Conservation (phyloP, 1,284 basidiomycete species). For the Irpex sp. region DNA sequence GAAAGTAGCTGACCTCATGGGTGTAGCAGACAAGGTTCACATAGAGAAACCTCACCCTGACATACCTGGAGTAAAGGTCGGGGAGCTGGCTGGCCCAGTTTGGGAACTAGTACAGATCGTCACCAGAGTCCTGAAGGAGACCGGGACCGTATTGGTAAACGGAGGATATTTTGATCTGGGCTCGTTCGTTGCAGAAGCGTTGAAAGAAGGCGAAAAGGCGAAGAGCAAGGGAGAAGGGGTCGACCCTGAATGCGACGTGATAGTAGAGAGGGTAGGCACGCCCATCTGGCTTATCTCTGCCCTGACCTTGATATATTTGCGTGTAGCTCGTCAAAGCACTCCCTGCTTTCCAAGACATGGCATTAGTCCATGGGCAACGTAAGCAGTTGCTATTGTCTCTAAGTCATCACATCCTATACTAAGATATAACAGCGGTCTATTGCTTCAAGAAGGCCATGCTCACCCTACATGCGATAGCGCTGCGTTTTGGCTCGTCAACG, state of each 20-base stretch:
- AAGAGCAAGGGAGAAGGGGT: conserved; percentile 26
- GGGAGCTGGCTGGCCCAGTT: conserved; percentile 70
- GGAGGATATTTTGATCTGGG: conserved; percentile 70
- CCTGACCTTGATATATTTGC: conserved; percentile 12
- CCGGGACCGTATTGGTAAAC: conserved; percentile 63
- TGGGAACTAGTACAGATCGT: conserved; percentile 73
- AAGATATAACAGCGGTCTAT: conserved; percentile 56
- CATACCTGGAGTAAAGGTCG: conserved; percentile 70
- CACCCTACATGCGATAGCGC: conserved; percentile 65
- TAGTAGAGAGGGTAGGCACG: conserved; percentile 57
- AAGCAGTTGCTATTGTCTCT: conserved; percentile 25
- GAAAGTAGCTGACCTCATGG: conserved; percentile 71
- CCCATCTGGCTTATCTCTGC: not conserved
- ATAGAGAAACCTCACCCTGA: conserved; percentile 68
- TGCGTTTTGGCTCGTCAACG: conserved; percentile 54
- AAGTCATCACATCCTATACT: not conserved
- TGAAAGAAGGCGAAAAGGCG: conserved; percentile 52
- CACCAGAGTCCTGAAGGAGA: conserved; percentile 62
- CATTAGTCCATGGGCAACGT: conserved; percentile 59
- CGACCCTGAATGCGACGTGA: conserved; percentile 46
- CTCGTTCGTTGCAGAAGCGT: conserved; percentile 62
- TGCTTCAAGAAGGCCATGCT: conserved; percentile 89
- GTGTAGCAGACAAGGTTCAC: conserved; percentile 53
- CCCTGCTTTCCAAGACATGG: conserved; percentile 77
- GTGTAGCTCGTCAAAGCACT: conserved; percentile 66